Evolutionary conservation across 768 basidiomycete genomes (phyloP).

Genomic region (Tephrocybe sp.): DNA sequence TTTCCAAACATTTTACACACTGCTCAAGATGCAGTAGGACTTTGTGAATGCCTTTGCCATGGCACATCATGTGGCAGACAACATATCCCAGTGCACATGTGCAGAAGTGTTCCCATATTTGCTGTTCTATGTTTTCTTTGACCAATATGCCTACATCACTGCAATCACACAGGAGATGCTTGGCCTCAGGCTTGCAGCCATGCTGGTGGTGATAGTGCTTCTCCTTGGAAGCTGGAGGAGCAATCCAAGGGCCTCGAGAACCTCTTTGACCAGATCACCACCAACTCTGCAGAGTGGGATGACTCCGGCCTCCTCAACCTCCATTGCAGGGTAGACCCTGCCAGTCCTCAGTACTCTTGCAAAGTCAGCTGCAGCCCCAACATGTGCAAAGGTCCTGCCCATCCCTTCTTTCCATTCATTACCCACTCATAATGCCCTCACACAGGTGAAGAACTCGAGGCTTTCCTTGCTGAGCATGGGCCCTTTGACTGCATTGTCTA

Average conservation of each 20-base stretch:
- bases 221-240: too few relatives aligned
- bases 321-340: too few relatives aligned
- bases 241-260: too few relatives aligned
- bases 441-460: constrained; percentile 90
- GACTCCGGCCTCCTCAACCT: too few relatives aligned
- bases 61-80: constrained; percentile 84
- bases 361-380: too few relatives aligned
- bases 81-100: constrained; percentile 77
- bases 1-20: constrained; percentile 91
- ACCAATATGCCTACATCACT: constrained; percentile 91
- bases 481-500: constrained; percentile 82
- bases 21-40: too few relatives aligned
- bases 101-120: constrained; percentile 82
- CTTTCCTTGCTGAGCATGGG: constrained; percentile 65
- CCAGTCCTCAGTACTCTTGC: too few relatives aligned
- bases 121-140: constrained; percentile 99
- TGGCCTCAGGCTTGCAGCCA: too few relatives aligned
- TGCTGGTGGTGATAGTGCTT: too few relatives aligned
- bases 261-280: too few relatives aligned
- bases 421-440: neutral
- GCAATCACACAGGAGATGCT: too few relatives aligned
- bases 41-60: constrained; percentile 91
- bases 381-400: constrained; percentile 76
- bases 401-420: neutral
- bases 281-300: too few relatives aligned